These are phyloP conservation scores for Sphaerulina populicola DNA, from an alignment of 2,329 filamentous ascomycete species.

Conservation along the genomic window DNA sequence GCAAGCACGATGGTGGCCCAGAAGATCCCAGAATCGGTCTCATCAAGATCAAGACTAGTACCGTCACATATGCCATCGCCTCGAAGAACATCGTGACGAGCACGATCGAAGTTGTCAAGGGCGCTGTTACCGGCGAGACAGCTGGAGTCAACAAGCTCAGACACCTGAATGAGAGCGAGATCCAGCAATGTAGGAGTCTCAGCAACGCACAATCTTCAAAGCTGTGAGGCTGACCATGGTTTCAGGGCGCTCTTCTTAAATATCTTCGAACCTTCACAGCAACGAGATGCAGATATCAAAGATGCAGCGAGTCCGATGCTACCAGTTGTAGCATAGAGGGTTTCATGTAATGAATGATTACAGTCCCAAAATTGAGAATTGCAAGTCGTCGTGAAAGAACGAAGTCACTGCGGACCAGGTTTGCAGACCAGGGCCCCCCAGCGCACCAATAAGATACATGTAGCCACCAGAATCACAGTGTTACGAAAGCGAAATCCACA, in stretches of 20 bases:
- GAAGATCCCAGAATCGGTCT: conserved; percentile 74
- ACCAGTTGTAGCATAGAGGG: neutral
- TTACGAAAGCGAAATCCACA: too few species aligned
- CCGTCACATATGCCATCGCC: conserved; percentile 61
- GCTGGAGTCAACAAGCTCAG: conserved; percentile 67
- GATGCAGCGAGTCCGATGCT: neutral
- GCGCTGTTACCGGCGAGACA: conserved; percentile 61
- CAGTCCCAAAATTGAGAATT: too few species aligned
- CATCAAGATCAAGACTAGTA: conserved; percentile 65
- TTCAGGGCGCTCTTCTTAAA: conserved; percentile 6
- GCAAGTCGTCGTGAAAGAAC: too few species aligned
- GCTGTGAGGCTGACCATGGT: neutral
- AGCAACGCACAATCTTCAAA: too few species aligned
- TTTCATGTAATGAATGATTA: neutral
- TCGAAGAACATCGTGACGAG: conserved; percentile 56
- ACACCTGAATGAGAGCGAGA: conserved; percentile 60
- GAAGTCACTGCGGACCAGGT: neutral
- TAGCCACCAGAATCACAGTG: too few species aligned
- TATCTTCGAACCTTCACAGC: neutral
- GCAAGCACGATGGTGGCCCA: conserved; percentile 70
- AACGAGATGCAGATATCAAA: neutral
- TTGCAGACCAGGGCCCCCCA: neutral
- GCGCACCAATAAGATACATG: too few species aligned
- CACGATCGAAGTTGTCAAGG: conserved; percentile 65
- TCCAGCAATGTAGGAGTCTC: conserved; percentile 47